Base-by-base conservation (phyloP, 768 basidiomycete species). In the Dioszegia crocea region DNA sequence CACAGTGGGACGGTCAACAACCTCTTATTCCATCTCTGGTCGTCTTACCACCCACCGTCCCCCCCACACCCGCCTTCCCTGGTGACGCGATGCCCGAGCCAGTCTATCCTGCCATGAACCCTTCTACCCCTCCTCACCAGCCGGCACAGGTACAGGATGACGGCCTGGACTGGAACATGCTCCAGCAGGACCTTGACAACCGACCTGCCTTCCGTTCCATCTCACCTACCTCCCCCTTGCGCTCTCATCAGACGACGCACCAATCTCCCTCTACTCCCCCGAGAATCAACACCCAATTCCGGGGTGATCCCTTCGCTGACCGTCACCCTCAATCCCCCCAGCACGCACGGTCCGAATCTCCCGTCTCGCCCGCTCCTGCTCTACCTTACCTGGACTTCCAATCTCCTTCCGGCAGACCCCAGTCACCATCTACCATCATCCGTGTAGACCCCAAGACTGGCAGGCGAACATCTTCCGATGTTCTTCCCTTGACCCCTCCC, bases 141-240 rank as follows among this genome's bases (percentile, higher is more conserved):
- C 44, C 64, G 1, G 30, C 12, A 11, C 51, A 5, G 40, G n/a
- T n/a, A n/a, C 43, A 14, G 44, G 50, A 60, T 29, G 59, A 61
- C 9, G 63, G 61, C 9, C 56, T 65, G 24, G 65, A 68, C 41
- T 74, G 72, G 72, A 63, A 62, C 26, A 40, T 54, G 36, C 60
- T 74, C 10, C 53, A 59, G 16, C 57, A 67, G 27, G 62, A 68
- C 40, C 51, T 74, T 6, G 63, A 61, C n/a, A 31, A 44, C 29
- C 63, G 63, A 26, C 72, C 72, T 10, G 72, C 69, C 24, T 74
- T 74, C 64, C 47, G 72, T 27, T 74, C 72, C 12, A 74, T 74
- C 54, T 71, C 69, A 24, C 65, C 72, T 58, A 63, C 65, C 17
- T 63, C 72, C 24, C 62, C 67, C 29, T 58, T 74, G 8, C 53